Base-by-base conservation (phyloP, 2,329 filamentous ascomycete genomes). In the Aspergillus sp. region DNA sequence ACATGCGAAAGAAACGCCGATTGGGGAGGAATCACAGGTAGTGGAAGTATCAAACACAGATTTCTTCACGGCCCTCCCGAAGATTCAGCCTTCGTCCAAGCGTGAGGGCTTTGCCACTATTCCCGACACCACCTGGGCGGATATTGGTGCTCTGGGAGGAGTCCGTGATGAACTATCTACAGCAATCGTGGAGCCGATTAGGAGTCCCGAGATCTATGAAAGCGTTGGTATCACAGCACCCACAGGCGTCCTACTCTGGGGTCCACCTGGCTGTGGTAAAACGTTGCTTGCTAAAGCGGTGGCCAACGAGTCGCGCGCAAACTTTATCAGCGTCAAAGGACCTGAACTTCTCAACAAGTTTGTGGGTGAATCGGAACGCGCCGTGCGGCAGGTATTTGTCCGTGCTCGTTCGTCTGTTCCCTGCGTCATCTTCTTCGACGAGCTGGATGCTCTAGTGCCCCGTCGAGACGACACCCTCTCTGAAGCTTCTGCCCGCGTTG, bases 261-360 rank as follows among this genome's bases (percentile, higher is more conserved):
- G 93, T 0, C 93, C 93, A 1, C 93, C 93, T 0, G 93, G 93
- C 5, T 98, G 93, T 66, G 93, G 93, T 58, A 98, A 98, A 67
- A 98, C 93, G 0, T 78, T 98, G 1, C 81, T 98, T 1, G 93
- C 93, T 12, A 96, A 97, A 70, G 93, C 93, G 3, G 89, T 96
- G 4, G 93, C 93, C 46, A 94, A 94, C 65, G 89, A 95, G 64
- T 90, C 86, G 5, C 88, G 91, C 65, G 93, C 93, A 42, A 97
- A 95, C 68, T 98, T 98, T 73, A 98, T 98, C 68, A 89, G 88
- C 44, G 88, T 98, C 69, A 96, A 96, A 68, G 93, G 93, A 0
- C 93, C 93, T 0, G 93, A 98, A 65, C 75, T 98, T 7, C 78
- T 98, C 41, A 97, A 97, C 74, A 98, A 97, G 69, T 98, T 91